phyloP scores from a whole-genome alignment of 495 filamentous ascomycete genomes.

The Talaromyces liani region DNA sequence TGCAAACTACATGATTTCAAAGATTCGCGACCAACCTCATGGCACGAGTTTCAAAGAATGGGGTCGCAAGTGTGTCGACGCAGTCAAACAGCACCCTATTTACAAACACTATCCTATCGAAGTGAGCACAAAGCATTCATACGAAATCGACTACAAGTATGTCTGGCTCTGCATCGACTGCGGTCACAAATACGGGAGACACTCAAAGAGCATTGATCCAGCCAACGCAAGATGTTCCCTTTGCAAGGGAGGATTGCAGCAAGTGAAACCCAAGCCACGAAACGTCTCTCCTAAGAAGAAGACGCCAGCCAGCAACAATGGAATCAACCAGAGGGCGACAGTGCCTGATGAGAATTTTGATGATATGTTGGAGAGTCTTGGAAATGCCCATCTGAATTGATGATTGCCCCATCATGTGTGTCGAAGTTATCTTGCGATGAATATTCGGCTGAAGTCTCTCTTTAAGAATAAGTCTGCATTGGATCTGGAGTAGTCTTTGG shows the following conservation, averaged over 20 bases:
- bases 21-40: slow-evolving; percentile 63
- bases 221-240: slow-evolving; percentile 56
- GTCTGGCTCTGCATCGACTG: slow-evolving; percentile 76
- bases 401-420: not conserved
- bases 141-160: slow-evolving; percentile 85
- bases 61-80: slow-evolving; percentile 41
- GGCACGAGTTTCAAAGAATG: slow-evolving; percentile 76
- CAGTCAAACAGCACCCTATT: slow-evolving; percentile 32
- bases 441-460: not conserved
- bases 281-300: slow-evolving; percentile 50
- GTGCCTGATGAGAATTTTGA: not conserved
- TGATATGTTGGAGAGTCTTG: slow-evolving; percentile 5
- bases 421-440: not conserved
- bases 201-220: slow-evolving; percentile 75
- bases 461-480: not conserved
- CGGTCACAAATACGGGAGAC: slow-evolving; percentile 59
- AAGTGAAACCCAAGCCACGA: slow-evolving; percentile 72
- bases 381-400: not conserved
- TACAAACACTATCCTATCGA: slow-evolving; percentile 47
- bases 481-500: not conserved
- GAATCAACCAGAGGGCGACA: not conserved
- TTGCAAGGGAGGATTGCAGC: slow-evolving; percentile 60
- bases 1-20: slow-evolving; percentile 74
- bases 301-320: slow-evolving; percentile 27
- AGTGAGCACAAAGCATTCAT: slow-evolving; percentile 81